Evolutionary conservation across 1,284 basidiomycete genomes (phyloP).

Genomic region (Stereum hirsutum): DNA sequence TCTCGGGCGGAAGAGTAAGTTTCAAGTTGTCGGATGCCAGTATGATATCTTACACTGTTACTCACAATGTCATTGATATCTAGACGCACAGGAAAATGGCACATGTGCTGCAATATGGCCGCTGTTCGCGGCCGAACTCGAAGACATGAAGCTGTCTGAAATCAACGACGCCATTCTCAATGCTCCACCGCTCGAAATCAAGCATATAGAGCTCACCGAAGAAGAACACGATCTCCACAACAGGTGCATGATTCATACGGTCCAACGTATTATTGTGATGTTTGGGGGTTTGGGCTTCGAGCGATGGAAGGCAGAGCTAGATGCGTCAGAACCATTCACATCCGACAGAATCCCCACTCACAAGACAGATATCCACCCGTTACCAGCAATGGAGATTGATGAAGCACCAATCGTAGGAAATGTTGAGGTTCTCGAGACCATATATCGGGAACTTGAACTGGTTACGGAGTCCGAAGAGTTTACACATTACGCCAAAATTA

Average conservation of each 20-base stretch:
- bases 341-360: slow-evolving; percentile 21
- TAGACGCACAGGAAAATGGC: slow-evolving; percentile 22
- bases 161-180: slow-evolving; percentile 12
- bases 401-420: slow-evolving; percentile 26
- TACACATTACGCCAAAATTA: slow-evolving; percentile 12
- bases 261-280: slow-evolving; percentile 23
- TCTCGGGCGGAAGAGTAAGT: slow-evolving; percentile 21
- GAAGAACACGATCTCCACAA: slow-evolving; percentile 13
- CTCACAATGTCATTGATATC: not conserved
- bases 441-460: slow-evolving; percentile 19
- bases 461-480: slow-evolving; percentile 8
- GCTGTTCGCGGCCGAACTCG: slow-evolving; percentile 13
- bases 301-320: slow-evolving; percentile 16
- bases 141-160: slow-evolving; percentile 14
- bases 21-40: slow-evolving; percentile 14
- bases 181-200: slow-evolving; percentile 14
- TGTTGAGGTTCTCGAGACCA: slow-evolving; percentile 23
- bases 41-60: not conserved
- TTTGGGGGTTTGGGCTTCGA: slow-evolving; percentile 20
- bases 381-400: slow-evolving; percentile 27
- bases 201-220: slow-evolving; percentile 16
- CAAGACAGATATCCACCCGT: slow-evolving; percentile 21
- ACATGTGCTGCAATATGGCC: slow-evolving; percentile 19
- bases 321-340: slow-evolving; percentile 13
- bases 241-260: slow-evolving; percentile 16